These are phyloP conservation scores for Salvia splendens DNA, from an alignment of 257 asterid species.

Conservation along the genomic window DNA sequence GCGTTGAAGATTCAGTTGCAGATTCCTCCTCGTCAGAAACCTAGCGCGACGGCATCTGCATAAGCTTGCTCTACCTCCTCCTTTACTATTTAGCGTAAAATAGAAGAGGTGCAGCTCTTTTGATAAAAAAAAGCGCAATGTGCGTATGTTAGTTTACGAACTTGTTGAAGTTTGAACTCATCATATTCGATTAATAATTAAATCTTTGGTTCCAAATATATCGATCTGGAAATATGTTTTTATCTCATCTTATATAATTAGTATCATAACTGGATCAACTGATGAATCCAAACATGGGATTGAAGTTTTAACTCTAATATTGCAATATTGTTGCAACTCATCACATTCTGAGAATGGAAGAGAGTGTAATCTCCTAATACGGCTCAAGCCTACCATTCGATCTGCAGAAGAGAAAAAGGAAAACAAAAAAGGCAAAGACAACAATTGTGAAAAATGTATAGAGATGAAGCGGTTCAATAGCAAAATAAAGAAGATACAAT, in stretches of 20 bases:
- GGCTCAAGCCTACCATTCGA: background rate
- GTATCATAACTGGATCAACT: too few relatives aligned
- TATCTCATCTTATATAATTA: too few relatives aligned
- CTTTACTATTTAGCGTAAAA: background rate
- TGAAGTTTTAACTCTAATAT: too few relatives aligned
- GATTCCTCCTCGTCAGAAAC: conserved; percentile 78
- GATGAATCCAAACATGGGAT: too few relatives aligned
- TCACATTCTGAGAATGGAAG: background rate
- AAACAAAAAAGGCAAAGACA: background rate
- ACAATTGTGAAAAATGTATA: background rate
- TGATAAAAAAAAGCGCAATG: background rate
- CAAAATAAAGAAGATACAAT: background rate
- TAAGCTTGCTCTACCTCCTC: background rate
- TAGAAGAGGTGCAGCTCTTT: background rate
- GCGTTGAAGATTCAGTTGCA: conserved; percentile 71
- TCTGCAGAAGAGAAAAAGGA: conserved; percentile 13
- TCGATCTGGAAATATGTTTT: too few relatives aligned
- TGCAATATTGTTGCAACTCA: too few relatives aligned
- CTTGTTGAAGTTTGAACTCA: too few relatives aligned
- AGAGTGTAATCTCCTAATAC: background rate
- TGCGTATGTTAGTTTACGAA: too few relatives aligned
- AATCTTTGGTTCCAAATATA: too few relatives aligned
- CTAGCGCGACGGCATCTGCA: conserved; percentile 47
- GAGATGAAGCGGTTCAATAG: background rate
- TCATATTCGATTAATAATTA: too few relatives aligned